Evolutionary conservation across 805 yeast species (phyloP).

Genomic region (Cyberlindnera galapagoensis): DNA sequence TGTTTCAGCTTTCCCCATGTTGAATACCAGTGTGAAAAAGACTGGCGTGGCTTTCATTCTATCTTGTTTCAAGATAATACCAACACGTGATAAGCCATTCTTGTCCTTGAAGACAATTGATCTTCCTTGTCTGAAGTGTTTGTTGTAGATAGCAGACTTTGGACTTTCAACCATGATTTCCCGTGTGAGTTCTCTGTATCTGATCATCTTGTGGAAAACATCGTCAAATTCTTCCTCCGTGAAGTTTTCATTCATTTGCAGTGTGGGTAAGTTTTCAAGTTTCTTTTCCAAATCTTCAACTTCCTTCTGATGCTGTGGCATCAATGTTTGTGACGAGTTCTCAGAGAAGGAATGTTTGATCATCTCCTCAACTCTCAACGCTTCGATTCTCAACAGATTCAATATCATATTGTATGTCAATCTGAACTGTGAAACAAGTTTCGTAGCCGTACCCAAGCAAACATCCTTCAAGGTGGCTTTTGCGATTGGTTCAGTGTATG

Average conservation of each 20-base stretch:
- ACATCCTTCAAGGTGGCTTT: conserved; percentile 65
- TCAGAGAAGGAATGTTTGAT: conserved; percentile 93
- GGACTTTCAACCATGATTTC: conserved; percentile 42
- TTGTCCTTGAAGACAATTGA: conserved; percentile 51
- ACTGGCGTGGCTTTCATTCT: conserved; percentile 6
- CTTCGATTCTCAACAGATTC: conserved; percentile 87
- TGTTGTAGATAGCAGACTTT: conserved; percentile 40
- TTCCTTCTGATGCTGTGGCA: conserved; percentile 78
- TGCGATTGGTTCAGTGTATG: conserved; percentile 60
- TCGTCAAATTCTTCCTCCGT: conserved; percentile 37
- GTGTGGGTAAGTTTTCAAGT: conserved; percentile 30
- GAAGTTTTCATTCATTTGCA: conserved; percentile 28
- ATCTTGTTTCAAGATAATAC: conserved; percentile 43
- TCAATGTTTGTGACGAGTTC: conserved; percentile 73
- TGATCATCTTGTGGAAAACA: conserved; percentile 37
- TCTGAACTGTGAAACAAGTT: conserved; percentile 85
- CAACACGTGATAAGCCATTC: conserved; percentile 35
- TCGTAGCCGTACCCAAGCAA: conserved; percentile 84
- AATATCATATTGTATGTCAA: conserved; percentile 94
- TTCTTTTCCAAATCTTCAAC: conserved; percentile 47
- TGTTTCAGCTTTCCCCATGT: conserved; percentile 31
- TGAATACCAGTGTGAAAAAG: conserved; percentile 38
- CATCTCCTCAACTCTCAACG: conserved; percentile 96
- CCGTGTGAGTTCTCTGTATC: conserved; percentile 38
- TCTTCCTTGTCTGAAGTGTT: conserved; percentile 46